phyloP scores from a whole-genome alignment of 1,139 yeast genomes.

The Taphrina deformans region DNA sequence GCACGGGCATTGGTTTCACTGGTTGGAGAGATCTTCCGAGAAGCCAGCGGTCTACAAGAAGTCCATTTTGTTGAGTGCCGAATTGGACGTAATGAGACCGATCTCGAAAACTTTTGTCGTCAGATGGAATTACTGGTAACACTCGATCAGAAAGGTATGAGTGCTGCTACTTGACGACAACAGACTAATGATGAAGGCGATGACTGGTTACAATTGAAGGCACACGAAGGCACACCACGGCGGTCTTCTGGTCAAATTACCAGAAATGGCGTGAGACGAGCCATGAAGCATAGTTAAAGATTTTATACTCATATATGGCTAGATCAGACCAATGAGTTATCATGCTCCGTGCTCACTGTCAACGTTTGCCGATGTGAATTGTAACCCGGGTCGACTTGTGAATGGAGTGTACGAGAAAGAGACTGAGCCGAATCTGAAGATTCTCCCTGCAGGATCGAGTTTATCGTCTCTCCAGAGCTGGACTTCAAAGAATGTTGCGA shows the following conservation, averaged over 20 bases:
- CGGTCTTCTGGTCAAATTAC: background rate
- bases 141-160: background rate
- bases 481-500: no score
- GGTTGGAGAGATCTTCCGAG: slow-evolving; percentile 1
- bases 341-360: background rate
- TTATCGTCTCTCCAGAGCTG: background rate
- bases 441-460: background rate
- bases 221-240: background rate
- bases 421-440: background rate
- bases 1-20: background rate
- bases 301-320: background rate
- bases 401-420: background rate
- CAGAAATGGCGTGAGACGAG: slow-evolving; percentile 6
- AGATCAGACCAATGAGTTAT: background rate
- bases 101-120: background rate
- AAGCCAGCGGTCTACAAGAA: background rate
- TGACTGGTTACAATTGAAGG: background rate
- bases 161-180: background rate
- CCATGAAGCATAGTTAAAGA: background rate
- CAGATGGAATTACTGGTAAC: background rate
- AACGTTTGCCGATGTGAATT: background rate
- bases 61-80: background rate
- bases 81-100: background rate
- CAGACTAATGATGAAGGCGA: background rate
- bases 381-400: background rate